Evolutionary conservation across 768 basidiomycete species (phyloP).

Genomic region (Neoboletus brunneissimus): DNA sequence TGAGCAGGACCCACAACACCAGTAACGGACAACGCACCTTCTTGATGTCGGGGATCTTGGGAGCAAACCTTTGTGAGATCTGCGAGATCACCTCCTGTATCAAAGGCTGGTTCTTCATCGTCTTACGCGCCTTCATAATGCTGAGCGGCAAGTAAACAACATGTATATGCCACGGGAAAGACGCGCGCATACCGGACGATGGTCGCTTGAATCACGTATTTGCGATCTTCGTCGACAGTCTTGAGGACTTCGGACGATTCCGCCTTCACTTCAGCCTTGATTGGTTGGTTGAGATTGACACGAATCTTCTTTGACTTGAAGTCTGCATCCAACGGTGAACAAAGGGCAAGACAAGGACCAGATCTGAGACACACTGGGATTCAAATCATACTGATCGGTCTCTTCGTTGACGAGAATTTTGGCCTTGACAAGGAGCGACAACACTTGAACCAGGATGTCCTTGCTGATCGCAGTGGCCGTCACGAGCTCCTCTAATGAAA

Average conservation of each 20-base stretch:
- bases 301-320: slow-evolving; percentile 95
- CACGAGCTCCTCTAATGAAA: slow-evolving; percentile 77
- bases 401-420: slow-evolving; percentile 90
- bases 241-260: slow-evolving; percentile 88
- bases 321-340: slow-evolving; percentile 38
- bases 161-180: not conserved
- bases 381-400: slow-evolving; percentile 86
- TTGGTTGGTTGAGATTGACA: slow-evolving; percentile 85
- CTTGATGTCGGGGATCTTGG: slow-evolving; percentile 96
- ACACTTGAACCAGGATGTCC: slow-evolving; percentile 69
- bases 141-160: slow-evolving; percentile 35
- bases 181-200: slow-evolving; percentile 62
- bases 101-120: slow-evolving; percentile 89
- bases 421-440: slow-evolving; percentile 73
- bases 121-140: slow-evolving; percentile 95
- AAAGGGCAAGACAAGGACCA: not conserved
- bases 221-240: slow-evolving; percentile 95
- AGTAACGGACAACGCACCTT: slow-evolving; percentile 50
- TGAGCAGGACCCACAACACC: not conserved
- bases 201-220: slow-evolving; percentile 93
- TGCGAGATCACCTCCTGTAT: slow-evolving; percentile 91
- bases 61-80: slow-evolving; percentile 83
- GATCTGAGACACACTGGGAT: slow-evolving; percentile 53
- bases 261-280: slow-evolving; percentile 92
- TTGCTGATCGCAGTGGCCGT: slow-evolving; percentile 78